Base-by-base conservation (phyloP, 2,329 filamentous ascomycete species). In the Diaporthe caulivora region DNA sequence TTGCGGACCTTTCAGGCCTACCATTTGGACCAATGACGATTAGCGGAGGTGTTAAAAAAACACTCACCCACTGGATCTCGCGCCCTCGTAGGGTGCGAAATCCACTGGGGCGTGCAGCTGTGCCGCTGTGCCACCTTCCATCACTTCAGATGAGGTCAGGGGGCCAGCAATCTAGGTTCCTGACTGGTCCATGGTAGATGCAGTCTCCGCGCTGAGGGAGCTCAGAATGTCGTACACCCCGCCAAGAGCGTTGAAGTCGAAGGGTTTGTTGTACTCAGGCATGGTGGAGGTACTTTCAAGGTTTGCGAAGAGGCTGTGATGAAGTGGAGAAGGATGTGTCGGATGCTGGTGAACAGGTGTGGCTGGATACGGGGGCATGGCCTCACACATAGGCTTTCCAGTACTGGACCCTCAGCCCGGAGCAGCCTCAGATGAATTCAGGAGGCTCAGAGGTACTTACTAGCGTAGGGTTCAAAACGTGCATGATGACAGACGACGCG, bases 221-320 rank as follows among this genome's bases (percentile, higher is more conserved):
- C 10, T 8, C 29, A 42, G 24, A 3, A 26, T 26, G 47, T 26
- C 11, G n/a, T 24, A 11, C n/a, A 5, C 11, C 49, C 49, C 49
- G 17, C 5, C 0, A n/a, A n/a, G 2, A n/a, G 17, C 13, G 21
- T 13, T 21, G 7, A 71, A 40, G 55, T 62, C 26, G 44, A 42
- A 31, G 10, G 11, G 17, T 17, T 26, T 9, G 55, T 44, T 62
- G 55, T 71, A 71, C 7, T 44, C 55, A 21, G 69, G n/a, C 69
- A 71, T 62, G 69, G 15, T 34, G n/a, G 26, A 13, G 55, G 17
- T 62, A 71, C 69, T 71, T 71, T n/a, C n/a, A n/a, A n/a, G n/a
- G n/a, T n/a, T n/a, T n/a, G n/a, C n/a, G n/a, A n/a, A n/a, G n/a
- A n/a, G n/a, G n/a, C n/a, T n/a, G n/a, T n/a, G n/a, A n/a, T n/a